Conservation (phyloP, 441 rosid genomes). For the Bocquillonia castaneifolia region DNA sequence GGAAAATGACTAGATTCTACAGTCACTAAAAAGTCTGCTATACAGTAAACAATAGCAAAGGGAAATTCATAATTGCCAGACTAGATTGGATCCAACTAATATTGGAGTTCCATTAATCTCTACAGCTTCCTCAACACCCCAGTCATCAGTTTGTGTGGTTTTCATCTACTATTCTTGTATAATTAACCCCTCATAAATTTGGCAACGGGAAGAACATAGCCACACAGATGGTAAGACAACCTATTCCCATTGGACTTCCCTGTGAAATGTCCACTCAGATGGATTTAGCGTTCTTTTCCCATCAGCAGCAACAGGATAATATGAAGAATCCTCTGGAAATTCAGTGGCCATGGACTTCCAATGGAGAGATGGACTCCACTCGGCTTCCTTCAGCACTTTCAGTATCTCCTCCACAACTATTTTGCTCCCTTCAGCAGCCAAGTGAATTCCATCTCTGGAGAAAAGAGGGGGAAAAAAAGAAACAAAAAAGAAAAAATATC, state of each 20-base stretch:
- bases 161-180: background rate
- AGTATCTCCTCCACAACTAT: conserved; percentile 72
- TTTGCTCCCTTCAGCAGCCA: conserved; percentile 83
- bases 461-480: background rate
- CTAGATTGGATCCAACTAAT: too few relatives aligned
- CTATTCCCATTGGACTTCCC: conserved; percentile 73
- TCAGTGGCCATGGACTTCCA: conserved; percentile 88
- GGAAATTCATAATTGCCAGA: background rate
- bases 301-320: conserved; percentile 77
- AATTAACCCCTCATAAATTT: background rate
- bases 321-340: conserved; percentile 66
- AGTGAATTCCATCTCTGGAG: conserved; percentile 78
- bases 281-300: conserved; percentile 68
- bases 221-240: conserved; percentile 1
- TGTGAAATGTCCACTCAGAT: conserved; percentile 77
- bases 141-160: background rate
- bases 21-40: background rate
- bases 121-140: too few relatives aligned
- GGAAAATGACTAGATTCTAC: too few relatives aligned
- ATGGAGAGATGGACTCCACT: conserved; percentile 81
- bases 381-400: conserved; percentile 65
- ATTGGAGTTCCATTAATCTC: too few relatives aligned
- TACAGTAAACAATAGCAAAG: background rate
- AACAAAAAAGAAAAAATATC: background rate
- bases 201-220: background rate